A percentile compares a stretch with the other conserved stretches of the same genome.
phyloP scores from a whole-genome alignment of 495 filamentous ascomycete genomes.

The Lophiostoma macrostomum region DNA sequence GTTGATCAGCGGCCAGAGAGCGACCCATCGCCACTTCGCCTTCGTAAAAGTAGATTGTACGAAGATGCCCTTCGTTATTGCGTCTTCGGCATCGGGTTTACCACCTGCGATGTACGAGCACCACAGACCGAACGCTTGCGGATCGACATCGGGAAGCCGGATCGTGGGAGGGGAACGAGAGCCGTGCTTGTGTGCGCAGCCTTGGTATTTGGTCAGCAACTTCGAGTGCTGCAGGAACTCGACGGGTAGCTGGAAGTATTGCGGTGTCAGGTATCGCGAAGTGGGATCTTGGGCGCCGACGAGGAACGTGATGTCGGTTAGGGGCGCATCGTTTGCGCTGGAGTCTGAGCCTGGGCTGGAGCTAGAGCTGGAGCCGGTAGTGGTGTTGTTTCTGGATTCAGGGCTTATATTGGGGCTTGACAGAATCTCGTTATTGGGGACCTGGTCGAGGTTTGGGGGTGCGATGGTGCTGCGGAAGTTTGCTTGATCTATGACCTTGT shows the following conservation, averaged over 20 bases:
- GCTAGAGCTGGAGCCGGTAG: too few species aligned
- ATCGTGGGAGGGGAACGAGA: background rate
- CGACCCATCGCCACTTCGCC: background rate
- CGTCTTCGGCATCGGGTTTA: background rate
- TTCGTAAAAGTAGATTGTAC: background rate
- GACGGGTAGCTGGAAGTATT: background rate
- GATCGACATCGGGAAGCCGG: constrained; percentile 5
- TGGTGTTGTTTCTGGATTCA: too few species aligned
- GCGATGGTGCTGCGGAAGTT: too few species aligned
- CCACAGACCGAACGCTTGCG: background rate
- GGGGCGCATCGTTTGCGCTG: background rate
- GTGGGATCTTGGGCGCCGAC: background rate
- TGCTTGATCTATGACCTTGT: too few species aligned
- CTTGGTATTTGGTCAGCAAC: background rate
- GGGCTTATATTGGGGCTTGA: too few species aligned
- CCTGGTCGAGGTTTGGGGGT: too few species aligned
- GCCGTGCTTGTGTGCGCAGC: background rate
- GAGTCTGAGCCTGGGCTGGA: too few species aligned
- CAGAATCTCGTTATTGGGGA: too few species aligned
- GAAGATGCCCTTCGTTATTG: too few species aligned
- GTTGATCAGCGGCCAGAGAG: constrained; percentile 1
- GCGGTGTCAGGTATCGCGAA: background rate
- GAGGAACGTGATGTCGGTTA: background rate
- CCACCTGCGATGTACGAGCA: background rate
- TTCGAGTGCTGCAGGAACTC: background rate